Percentiles rank a stretch among this genome's conserved stretches.
phyloP scores from a whole-genome alignment of 495 filamentous ascomycete species.

The Aspergillus avenaceus region DNA sequence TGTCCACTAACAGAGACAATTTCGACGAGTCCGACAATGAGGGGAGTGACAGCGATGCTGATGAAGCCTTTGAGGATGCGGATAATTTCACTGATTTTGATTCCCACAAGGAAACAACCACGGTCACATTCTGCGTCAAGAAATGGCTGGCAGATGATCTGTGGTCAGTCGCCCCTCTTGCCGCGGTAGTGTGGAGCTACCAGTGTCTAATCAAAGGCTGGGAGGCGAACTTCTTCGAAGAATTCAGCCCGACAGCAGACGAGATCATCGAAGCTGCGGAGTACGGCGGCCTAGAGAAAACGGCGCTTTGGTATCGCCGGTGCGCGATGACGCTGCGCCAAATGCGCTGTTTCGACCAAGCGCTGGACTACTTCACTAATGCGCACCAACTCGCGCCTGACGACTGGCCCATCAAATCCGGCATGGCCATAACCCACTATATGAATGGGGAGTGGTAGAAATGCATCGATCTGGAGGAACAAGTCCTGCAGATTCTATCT shows the following conservation, averaged over 20 bases:
- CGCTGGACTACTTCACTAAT: background rate
- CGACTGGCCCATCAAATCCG: background rate
- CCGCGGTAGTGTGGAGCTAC: background rate
- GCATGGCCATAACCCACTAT: slow-evolving; percentile 2
- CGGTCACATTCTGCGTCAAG: slow-evolving; percentile 20
- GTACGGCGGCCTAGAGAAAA: slow-evolving; percentile 5
- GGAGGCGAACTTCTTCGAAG: background rate
- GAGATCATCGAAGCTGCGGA: slow-evolving; percentile 7
- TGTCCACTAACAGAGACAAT: background rate
- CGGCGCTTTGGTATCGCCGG: slow-evolving; percentile 1
- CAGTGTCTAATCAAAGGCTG: background rate
- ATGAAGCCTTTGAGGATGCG: slow-evolving; percentile 15
- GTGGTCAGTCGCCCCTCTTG: background rate
- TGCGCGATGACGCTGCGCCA: slow-evolving; percentile 5
- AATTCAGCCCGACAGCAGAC: background rate
- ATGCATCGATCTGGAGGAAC: slow-evolving; percentile 1
- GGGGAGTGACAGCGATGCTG: slow-evolving; percentile 4
- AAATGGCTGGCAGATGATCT: slow-evolving; percentile 1
- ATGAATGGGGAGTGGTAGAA: background rate
- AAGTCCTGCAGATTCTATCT: background rate
- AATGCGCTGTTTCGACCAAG: background rate
- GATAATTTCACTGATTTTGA: slow-evolving; percentile 23
- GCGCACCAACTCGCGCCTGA: slow-evolving; percentile 3
- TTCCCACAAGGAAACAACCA: slow-evolving; percentile 26
- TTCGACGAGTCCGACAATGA: slow-evolving; percentile 1